Evolutionary conservation across 176 grass and related monocot genomes (phyloP).

Genomic region (Pontederia paniculata): DNA sequence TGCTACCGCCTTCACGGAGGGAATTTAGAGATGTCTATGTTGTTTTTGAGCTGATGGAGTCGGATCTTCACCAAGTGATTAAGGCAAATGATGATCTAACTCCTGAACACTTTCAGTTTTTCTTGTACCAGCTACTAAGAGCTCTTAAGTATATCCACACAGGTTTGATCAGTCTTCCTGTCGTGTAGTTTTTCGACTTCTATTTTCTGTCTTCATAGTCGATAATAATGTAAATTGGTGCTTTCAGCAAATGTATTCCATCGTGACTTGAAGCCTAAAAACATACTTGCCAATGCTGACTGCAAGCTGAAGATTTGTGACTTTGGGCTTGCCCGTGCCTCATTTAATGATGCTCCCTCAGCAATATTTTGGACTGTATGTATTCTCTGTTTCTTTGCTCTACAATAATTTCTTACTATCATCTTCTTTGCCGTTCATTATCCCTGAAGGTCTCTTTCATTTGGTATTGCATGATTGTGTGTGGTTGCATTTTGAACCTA

Average conservation of each 20-base stretch:
- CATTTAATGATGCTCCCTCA: conserved; percentile 17
- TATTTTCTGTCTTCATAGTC: neutral
- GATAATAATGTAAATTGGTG: neutral
- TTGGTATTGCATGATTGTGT: neutral
- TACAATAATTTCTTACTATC: neutral
- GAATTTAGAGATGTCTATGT: conserved; percentile 22
- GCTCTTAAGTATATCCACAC: conserved; percentile 5
- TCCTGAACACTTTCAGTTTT: conserved; percentile 23
- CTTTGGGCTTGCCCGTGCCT: conserved; percentile 3
- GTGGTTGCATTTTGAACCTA: too few relatives aligned
- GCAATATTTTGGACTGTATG: conserved; percentile 19
- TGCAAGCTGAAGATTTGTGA: conserved; percentile 18
- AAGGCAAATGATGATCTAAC: conserved; percentile 23
- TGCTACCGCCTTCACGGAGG: conserved; percentile 18
- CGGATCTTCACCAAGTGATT: conserved; percentile 20
- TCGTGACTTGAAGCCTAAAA: conserved; percentile 16
- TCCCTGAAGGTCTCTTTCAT: neutral
- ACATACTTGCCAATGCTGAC: conserved; percentile 15
- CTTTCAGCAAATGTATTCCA: conserved; percentile 14
- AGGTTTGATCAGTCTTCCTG: neutral
- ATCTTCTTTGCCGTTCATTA: neutral
- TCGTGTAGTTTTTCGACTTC: too few relatives aligned
- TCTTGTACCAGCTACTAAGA: conserved; percentile 19
- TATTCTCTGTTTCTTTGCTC: neutral
- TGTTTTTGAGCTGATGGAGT: conserved; percentile 18